Percentiles rank a stretch among this genome's conserved stretches.
These are phyloP conservation scores for Cryphonectria radicalis DNA, from an alignment of 2,329 filamentous ascomycete genomes.

Conservation along the genomic window DNA sequence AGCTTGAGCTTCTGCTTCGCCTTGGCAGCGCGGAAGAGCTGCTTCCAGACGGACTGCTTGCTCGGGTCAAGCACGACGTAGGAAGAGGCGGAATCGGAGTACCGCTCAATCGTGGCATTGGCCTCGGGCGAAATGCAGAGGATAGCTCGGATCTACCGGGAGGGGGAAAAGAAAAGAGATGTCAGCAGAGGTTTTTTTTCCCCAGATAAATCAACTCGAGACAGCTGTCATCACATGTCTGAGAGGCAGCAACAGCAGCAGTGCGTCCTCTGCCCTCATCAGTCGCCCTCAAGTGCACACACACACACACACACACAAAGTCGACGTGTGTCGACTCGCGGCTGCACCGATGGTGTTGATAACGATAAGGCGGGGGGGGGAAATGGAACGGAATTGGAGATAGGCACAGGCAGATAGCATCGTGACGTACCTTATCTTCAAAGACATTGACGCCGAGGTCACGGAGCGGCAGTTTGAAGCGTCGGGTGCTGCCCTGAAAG, in stretches of 20 bases:
- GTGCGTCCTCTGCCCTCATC: neutral
- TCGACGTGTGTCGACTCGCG: neutral
- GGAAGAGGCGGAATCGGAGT: constrained; percentile 85
- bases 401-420: constrained; percentile 11
- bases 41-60: constrained; percentile 89
- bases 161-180: neutral
- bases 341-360: neutral
- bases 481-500: constrained; percentile 74
- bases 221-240: neutral
- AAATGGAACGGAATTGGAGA: neutral
- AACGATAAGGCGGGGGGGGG: constrained; percentile 1
- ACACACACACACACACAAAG: too few relatives aligned
- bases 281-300: neutral
- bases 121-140: constrained; percentile 68
- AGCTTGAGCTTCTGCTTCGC: constrained; percentile 97
- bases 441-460: constrained; percentile 78
- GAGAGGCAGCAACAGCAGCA: neutral
- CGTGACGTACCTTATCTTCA: constrained; percentile 77
- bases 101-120: constrained; percentile 80
- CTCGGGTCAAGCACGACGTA: constrained; percentile 79
- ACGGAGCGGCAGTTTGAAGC: constrained; percentile 86
- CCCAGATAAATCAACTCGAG: neutral
- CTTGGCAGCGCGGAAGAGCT: constrained; percentile 94
- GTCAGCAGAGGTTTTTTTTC: constrained; percentile 9
- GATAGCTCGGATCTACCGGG: constrained; percentile 66